A percentile compares a stretch with the other conserved stretches of the same genome.
Conservation (phyloP, 768 basidiomycete species). For the Daedaleopsis nitida region DNA sequence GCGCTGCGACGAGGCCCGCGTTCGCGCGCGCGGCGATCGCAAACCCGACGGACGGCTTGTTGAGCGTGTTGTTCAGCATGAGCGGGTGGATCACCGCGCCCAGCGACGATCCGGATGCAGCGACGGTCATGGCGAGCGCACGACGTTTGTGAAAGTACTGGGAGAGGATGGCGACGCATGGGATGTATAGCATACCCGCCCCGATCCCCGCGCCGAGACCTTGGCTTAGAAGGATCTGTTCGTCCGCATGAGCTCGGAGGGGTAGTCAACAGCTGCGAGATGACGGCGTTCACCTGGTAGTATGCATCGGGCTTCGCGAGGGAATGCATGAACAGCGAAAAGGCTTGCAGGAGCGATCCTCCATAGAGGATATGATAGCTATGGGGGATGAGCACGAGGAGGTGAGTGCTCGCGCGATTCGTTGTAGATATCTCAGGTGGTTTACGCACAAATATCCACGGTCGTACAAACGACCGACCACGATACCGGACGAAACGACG, state of each 20-base stretch:
- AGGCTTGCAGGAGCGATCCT: constrained; percentile 29
- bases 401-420: not conserved
- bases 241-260: no score
- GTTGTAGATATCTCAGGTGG: no score
- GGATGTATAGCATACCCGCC: constrained; percentile 47
- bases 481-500: constrained; percentile 41
- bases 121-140: constrained; percentile 47
- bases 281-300: constrained; percentile 41
- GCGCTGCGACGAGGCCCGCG: constrained; percentile 25
- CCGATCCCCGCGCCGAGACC: constrained; percentile 45
- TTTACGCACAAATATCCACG: constrained; percentile 45
- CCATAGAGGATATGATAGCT: constrained; percentile 28
- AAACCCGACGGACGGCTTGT: constrained; percentile 28
- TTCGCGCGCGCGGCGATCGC: constrained; percentile 30
- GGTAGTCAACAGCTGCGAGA: no score
- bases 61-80: constrained; percentile 31
- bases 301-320: constrained; percentile 38
- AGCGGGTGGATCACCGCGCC: constrained; percentile 31
- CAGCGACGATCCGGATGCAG: constrained; percentile 38
- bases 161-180: constrained; percentile 42
- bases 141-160: constrained; percentile 47
- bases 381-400: no score
- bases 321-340: constrained; percentile 32
- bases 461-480: constrained; percentile 48
- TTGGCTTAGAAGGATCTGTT: constrained; percentile 46